These are phyloP conservation scores for Alternaria incomplexa DNA, from an alignment of 2,329 filamentous ascomycete species.

Conservation along the genomic window DNA sequence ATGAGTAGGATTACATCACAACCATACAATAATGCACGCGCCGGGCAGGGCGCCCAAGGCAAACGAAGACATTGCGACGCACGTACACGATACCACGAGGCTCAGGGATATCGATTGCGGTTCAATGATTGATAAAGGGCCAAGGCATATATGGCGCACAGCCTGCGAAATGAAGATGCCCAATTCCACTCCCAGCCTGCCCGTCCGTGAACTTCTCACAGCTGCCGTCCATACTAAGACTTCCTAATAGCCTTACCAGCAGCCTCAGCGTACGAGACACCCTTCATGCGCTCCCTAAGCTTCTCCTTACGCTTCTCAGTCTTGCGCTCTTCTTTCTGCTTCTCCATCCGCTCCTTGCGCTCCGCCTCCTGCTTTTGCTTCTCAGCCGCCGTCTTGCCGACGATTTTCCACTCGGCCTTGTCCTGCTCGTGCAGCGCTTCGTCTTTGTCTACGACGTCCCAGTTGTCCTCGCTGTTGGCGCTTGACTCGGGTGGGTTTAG, in stretches of 20 bases:
- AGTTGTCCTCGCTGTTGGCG: neutral
- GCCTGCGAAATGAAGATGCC: constrained; percentile 9
- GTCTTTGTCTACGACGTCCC: neutral
- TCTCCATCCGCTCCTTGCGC: neutral
- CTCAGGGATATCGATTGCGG: neutral
- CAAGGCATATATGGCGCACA: neutral
- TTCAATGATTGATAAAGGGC: neutral
- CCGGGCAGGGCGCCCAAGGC: neutral
- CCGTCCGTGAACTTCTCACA: neutral
- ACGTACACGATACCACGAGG: neutral
- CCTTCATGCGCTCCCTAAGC: neutral
- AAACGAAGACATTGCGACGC: neutral
- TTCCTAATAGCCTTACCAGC: neutral
- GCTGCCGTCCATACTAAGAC: neutral
- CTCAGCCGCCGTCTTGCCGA: neutral
- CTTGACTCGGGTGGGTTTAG: neutral
- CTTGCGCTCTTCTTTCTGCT: neutral
- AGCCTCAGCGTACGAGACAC: neutral
- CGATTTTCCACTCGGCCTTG: neutral
- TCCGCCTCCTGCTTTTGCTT: neutral
- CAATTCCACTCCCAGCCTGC: neutral
- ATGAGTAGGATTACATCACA: constrained; percentile 32
- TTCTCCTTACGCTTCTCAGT: neutral
- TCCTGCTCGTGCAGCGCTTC: neutral
- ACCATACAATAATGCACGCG: neutral